A percentile compares a stretch with the other conserved stretches of the same genome.
These are phyloP conservation scores for Cordyceps pruinosa DNA, from an alignment of 2,329 filamentous ascomycete species.

Conservation along the genomic window DNA sequence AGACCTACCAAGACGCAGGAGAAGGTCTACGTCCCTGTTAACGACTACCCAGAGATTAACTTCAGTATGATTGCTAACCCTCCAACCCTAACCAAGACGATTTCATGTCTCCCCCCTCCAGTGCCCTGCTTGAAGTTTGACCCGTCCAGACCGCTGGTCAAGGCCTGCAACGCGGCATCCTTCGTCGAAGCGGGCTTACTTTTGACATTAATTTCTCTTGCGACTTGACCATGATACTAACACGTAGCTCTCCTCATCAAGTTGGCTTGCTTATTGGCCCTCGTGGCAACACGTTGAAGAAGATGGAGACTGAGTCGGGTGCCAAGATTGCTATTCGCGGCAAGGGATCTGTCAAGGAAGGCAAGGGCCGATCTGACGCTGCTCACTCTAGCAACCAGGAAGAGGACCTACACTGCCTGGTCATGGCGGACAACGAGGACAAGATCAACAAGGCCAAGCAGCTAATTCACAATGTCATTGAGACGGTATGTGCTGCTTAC, in stretches of 20 bases:
- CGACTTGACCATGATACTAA: conserved; percentile 60
- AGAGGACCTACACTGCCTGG: conserved; percentile 96
- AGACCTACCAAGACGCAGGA: conserved; percentile 99
- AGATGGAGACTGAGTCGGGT: conserved; percentile 95
- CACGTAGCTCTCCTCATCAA: conserved; percentile 84
- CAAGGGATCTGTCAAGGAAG: conserved; percentile 99
- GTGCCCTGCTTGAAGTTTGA: conserved; percentile 35
- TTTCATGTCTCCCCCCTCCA: conserved; percentile 11
- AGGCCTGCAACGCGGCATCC: conserved; percentile 25
- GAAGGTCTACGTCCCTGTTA: conserved; percentile 99
- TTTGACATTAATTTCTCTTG: conserved; percentile 28
- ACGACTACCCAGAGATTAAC: conserved; percentile 99
- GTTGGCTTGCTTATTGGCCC: conserved; percentile 99
- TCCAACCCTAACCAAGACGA: conserved; percentile 65
- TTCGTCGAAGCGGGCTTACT: conserved; percentile 26
- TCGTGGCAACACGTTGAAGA: conserved; percentile 99
- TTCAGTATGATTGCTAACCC: conserved; percentile 99
- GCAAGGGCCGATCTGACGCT: conserved; percentile 96
- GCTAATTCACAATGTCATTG: conserved; percentile 96
- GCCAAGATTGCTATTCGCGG: conserved; percentile 99
- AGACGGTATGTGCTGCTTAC: conserved; percentile 63
- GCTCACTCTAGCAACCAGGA: conserved; percentile 99
- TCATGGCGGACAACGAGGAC: conserved; percentile 99
- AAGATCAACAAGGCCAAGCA: conserved; percentile 99
- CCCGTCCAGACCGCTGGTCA: conserved; percentile 23